Evolutionary conservation across 1,139 yeast species (phyloP).

Genomic region (Blastobotrys raffinosifermentans): DNA sequence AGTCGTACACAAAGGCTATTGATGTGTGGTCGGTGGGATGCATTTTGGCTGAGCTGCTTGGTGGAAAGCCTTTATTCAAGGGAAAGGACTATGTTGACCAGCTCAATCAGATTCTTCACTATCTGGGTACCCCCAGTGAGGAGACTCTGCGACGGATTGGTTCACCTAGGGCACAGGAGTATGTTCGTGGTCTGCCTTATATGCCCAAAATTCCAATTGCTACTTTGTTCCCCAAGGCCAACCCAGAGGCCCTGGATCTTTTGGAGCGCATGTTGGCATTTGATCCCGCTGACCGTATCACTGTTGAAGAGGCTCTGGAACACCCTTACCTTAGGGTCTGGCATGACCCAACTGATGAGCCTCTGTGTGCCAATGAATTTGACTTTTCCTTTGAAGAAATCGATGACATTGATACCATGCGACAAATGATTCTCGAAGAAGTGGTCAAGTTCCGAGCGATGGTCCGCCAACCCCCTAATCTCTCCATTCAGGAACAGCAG

Average conservation of each 20-base stretch:
- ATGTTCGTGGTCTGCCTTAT: conserved; percentile 77
- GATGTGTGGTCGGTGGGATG: conserved; percentile 98
- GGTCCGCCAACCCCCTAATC: conserved; percentile 63
- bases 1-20: conserved; percentile 90
- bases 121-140: conserved; percentile 88
- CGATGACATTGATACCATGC: conserved; percentile 74
- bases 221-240: conserved; percentile 73
- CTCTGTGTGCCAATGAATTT: conserved; percentile 73
- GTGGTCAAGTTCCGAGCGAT: conserved; percentile 73
- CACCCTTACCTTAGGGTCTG: conserved; percentile 89
- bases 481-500: conserved; percentile 18
- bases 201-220: conserved; percentile 78
- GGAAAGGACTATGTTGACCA: conserved; percentile 97
- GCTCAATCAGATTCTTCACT: conserved; percentile 75
- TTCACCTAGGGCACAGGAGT: conserved; percentile 84
- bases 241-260: conserved; percentile 80
- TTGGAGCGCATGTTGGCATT: conserved; percentile 76
- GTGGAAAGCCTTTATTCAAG: conserved; percentile 86
- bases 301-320: conserved; percentile 81
- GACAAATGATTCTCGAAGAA: conserved; percentile 72
- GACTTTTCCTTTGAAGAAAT: conserved; percentile 87
- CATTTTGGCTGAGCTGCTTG: conserved; percentile 85
- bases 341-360: conserved; percentile 97
- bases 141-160: conserved; percentile 79
- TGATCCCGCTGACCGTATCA: conserved; percentile 80